Conservation (phyloP, 139 green algal species). For the Desmodesmus armatus region DNA sequence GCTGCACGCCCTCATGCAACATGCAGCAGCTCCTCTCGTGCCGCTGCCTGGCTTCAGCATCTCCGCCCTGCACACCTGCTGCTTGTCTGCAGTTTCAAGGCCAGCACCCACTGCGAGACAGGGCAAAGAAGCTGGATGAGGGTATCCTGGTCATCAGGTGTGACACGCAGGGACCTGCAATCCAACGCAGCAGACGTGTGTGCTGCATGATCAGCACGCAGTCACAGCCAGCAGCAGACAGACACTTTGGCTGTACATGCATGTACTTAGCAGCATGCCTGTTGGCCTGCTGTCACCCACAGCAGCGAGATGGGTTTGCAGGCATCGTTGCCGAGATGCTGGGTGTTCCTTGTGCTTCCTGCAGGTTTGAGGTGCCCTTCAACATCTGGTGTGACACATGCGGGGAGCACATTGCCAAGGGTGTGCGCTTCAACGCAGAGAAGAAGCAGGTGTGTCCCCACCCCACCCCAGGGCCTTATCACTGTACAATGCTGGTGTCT, state of each 20-base stretch:
- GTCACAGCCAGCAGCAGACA: too few relatives aligned
- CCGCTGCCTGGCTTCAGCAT: background rate
- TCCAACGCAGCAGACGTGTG: too few relatives aligned
- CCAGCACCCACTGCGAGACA: slow-evolving; percentile 85
- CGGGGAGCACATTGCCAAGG: slow-evolving; percentile 92
- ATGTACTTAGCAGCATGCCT: too few relatives aligned
- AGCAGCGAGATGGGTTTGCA: background rate
- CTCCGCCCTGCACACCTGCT: background rate
- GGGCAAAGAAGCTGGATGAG: slow-evolving; percentile 86
- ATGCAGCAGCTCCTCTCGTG: background rate
- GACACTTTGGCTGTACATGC: too few relatives aligned
- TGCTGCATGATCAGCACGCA: too few relatives aligned
- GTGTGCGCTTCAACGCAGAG: slow-evolving; percentile 98
- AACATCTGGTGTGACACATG: slow-evolving; percentile 94
- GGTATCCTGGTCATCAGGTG: slow-evolving; percentile 95
- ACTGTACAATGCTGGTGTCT: too few relatives aligned
- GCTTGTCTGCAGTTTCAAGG: slow-evolving; percentile 67
- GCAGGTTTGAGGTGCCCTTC: slow-evolving; percentile 97
- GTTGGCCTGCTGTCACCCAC: background rate
- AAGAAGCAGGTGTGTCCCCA: slow-evolving; percentile 90
- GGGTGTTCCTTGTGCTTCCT: background rate
- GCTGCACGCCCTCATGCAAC: background rate
- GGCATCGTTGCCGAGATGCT: background rate
- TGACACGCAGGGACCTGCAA: background rate
- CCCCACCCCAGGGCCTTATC: too few relatives aligned